These are phyloP conservation scores for Wickerhamiella musiphila DNA, from an alignment of 805 yeast genomes.

Conservation along the genomic window DNA sequence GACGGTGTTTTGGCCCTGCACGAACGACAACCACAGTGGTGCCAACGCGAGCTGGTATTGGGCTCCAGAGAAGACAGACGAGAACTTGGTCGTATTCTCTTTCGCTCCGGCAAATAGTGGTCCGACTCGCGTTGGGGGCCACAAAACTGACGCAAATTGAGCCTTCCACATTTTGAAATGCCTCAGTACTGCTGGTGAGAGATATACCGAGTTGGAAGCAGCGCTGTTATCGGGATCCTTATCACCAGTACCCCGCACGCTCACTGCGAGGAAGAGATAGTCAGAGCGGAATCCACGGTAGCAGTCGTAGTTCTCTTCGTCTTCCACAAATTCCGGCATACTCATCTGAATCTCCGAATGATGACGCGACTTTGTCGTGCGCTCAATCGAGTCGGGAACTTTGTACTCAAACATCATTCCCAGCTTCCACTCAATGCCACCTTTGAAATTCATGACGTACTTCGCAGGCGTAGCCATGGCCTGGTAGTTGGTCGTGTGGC, in stretches of 20 bases:
- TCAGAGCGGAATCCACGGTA: slow-evolving; percentile 67
- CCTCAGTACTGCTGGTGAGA: slow-evolving; percentile 49
- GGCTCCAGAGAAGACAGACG: slow-evolving; percentile 38
- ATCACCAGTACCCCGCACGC: neutral
- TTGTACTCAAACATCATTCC: slow-evolving; percentile 64
- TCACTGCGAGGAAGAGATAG: slow-evolving; percentile 54
- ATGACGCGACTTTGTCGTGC: slow-evolving; percentile 34
- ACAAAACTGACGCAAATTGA: slow-evolving; percentile 59
- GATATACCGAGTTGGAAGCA: slow-evolving; percentile 54
- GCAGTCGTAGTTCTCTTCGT: slow-evolving; percentile 49
- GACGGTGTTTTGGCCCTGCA: slow-evolving; percentile 33
- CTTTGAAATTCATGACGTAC: slow-evolving; percentile 41
- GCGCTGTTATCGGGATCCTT: slow-evolving; percentile 5
- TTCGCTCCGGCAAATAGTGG: slow-evolving; percentile 34
- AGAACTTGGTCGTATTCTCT: slow-evolving; percentile 34
- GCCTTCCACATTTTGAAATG: slow-evolving; percentile 78
- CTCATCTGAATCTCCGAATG: slow-evolving; percentile 49
- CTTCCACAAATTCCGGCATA: slow-evolving; percentile 35
- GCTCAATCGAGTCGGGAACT: slow-evolving; percentile 22
- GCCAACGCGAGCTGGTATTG: slow-evolving; percentile 59
- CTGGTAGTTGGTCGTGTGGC: slow-evolving; percentile 11
- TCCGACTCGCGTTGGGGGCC: slow-evolving; percentile 69
- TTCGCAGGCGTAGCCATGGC: slow-evolving; percentile 23
- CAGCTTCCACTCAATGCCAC: slow-evolving; percentile 57
- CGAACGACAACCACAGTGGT: slow-evolving; percentile 61